phyloP scores from a whole-genome alignment of 2,329 filamentous ascomycete genomes.

The Cladosporium sphaerospermum region DNA sequence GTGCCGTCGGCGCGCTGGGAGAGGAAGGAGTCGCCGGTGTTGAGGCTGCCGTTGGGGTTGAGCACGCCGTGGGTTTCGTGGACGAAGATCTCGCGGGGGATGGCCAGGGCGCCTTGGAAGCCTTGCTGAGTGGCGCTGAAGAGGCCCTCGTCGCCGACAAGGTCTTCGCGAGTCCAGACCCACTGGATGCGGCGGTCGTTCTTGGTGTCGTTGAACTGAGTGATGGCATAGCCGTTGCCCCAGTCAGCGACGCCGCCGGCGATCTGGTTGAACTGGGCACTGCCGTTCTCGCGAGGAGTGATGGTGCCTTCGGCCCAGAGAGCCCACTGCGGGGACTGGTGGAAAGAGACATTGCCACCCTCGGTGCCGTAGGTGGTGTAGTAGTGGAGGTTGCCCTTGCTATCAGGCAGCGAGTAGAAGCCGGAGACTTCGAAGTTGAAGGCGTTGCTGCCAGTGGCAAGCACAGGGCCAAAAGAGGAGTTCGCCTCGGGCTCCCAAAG shows the following conservation, averaged over 20 bases:
- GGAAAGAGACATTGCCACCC: slow-evolving; percentile 40
- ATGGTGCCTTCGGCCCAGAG: slow-evolving; percentile 42
- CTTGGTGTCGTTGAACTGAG: slow-evolving; percentile 44
- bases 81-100: slow-evolving; percentile 43
- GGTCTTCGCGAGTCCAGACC: slow-evolving; percentile 43
- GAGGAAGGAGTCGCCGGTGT: slow-evolving; percentile 19
- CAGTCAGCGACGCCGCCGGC: slow-evolving; percentile 40
- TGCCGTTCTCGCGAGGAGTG: slow-evolving; percentile 38
- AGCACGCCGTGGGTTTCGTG: slow-evolving; percentile 36
- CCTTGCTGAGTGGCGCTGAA: slow-evolving; percentile 38
- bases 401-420: slow-evolving; percentile 41
- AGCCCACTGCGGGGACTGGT: slow-evolving; percentile 36
- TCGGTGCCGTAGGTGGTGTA: slow-evolving; percentile 39
- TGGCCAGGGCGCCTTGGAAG: slow-evolving; percentile 39
- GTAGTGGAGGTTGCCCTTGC: slow-evolving; percentile 39
- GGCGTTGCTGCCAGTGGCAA: slow-evolving; percentile 40
- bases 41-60: slow-evolving; percentile 28
- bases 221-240: slow-evolving; percentile 40
- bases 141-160: slow-evolving; percentile 29
- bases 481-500: slow-evolving; percentile 41
- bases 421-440: slow-evolving; percentile 46
- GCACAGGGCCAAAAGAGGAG: slow-evolving; percentile 35
- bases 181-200: slow-evolving; percentile 43
- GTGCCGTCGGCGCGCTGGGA: slow-evolving; percentile 28
- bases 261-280: slow-evolving; percentile 39